These are phyloP conservation scores for Porogramme epimiltina DNA, from an alignment of 1,284 basidiomycete species.

Conservation along the genomic window DNA sequence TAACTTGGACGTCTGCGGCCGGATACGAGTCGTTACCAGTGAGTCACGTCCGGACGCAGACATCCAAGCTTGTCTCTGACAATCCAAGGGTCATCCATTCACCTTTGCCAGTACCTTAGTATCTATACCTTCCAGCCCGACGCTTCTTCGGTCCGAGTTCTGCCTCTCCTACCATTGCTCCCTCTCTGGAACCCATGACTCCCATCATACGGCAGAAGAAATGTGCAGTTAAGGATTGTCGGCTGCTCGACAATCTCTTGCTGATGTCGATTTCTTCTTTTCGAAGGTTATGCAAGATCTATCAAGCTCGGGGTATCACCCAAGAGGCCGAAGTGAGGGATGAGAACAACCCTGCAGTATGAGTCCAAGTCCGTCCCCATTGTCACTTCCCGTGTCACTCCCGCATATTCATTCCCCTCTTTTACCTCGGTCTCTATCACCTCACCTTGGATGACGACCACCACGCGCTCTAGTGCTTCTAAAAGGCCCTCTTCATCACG, in stretches of 20 bases:
- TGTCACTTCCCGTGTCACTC: too few relatives aligned
- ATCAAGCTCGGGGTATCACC: slow-evolving; percentile 88
- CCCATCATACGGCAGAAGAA: slow-evolving; percentile 44
- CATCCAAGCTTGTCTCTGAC: slow-evolving; percentile 62
- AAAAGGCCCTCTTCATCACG: slow-evolving; percentile 81
- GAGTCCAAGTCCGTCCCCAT: slow-evolving; percentile 85
- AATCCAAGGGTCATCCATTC: slow-evolving; percentile 85
- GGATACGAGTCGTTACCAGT: too few relatives aligned
- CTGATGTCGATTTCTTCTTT: slow-evolving; percentile 94
- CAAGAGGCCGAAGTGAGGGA: slow-evolving; percentile 94
- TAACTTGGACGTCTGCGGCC: too few relatives aligned
- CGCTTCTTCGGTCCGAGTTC: slow-evolving; percentile 29
- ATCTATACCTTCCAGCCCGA: slow-evolving; percentile 39
- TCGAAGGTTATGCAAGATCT: slow-evolving; percentile 84
- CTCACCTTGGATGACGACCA: slow-evolving; percentile 55
- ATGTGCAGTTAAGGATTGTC: slow-evolving; percentile 61
- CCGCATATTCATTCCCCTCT: slow-evolving; percentile 1
- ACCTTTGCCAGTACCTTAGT: slow-evolving; percentile 68
- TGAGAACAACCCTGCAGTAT: slow-evolving; percentile 86
- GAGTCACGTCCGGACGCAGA: slow-evolving; percentile 40
- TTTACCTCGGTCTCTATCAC: slow-evolving; percentile 79
- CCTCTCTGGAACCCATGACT: slow-evolving; percentile 38
- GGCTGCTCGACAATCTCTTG: slow-evolving; percentile 88
- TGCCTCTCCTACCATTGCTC: slow-evolving; percentile 39
- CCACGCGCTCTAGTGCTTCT: slow-evolving; percentile 73